Conservation (phyloP, 2,329 filamentous ascomycete species). For the Tolypocladium endophyticum region DNA sequence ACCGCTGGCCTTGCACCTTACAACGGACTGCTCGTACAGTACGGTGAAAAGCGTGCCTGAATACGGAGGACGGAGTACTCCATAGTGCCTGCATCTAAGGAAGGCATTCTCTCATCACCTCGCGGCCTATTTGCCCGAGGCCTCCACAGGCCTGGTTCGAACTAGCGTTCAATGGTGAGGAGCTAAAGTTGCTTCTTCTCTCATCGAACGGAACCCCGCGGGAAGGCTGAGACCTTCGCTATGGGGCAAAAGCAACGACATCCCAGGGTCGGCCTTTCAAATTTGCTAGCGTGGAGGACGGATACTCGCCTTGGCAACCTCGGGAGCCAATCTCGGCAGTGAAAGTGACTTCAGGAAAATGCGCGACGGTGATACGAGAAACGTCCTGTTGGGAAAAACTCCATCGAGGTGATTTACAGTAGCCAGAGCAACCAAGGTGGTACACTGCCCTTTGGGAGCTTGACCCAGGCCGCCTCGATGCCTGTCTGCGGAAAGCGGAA, state of each 20-base stretch:
- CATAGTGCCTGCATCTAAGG: background rate
- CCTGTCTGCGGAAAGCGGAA: no score
- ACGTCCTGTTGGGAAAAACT: background rate
- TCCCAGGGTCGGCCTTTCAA: background rate
- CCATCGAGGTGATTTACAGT: background rate
- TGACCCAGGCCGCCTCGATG: background rate
- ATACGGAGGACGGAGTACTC: background rate
- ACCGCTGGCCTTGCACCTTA: background rate
- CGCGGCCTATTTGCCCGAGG: background rate
- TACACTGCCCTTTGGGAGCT: background rate
- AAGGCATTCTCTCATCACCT: background rate
- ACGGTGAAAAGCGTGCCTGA: background rate
- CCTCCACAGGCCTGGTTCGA: background rate
- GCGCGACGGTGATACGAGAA: background rate
- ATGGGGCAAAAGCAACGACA: background rate
- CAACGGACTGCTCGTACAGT: no score
- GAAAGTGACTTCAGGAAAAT: background rate
- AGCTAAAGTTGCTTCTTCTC: constrained; percentile 1
- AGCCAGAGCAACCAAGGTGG: background rate
- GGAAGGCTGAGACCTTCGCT: background rate
- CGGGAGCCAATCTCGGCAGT: background rate
- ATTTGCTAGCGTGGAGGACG: background rate
- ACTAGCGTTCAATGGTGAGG: background rate
- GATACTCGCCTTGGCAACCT: background rate
- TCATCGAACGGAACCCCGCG: background rate